Evolutionary conservation across 2,329 filamentous ascomycete species (phyloP).

Genomic region (Chrysoporthe cubensis): DNA sequence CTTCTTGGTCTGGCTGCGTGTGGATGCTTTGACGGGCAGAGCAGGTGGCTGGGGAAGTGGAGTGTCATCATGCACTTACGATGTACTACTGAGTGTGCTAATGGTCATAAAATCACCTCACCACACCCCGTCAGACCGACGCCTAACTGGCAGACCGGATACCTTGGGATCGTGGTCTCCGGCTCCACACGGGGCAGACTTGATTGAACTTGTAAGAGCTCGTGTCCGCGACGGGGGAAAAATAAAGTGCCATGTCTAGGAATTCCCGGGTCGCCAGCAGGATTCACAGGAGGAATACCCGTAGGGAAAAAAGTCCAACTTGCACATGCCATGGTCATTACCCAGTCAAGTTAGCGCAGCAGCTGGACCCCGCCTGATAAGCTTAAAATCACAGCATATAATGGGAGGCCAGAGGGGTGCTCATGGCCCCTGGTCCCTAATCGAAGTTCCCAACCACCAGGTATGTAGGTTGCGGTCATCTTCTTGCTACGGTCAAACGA

Average conservation of each 20-base stretch:
- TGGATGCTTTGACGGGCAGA: background rate
- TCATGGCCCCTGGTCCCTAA: background rate
- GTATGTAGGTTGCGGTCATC: background rate
- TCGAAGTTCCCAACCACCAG: background rate
- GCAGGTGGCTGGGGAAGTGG: slow-evolving; percentile 2
- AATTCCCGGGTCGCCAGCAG: too few relatives aligned
- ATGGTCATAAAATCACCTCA: background rate
- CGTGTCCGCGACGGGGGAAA: too few relatives aligned
- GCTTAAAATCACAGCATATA: slow-evolving; percentile 1
- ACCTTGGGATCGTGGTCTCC: too few relatives aligned
- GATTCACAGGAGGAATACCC: too few relatives aligned
- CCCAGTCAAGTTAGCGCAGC: background rate
- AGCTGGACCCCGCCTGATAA: slow-evolving; percentile 1
- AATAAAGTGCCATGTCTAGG: too few relatives aligned
- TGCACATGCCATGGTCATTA: background rate
- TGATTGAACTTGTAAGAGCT: too few relatives aligned
- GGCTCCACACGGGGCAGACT: too few relatives aligned
- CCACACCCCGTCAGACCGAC: too few relatives aligned
- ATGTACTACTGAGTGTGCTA: background rate
- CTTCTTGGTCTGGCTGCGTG: background rate
- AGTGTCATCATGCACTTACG: background rate
- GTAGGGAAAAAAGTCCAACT: background rate
- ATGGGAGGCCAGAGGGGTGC: background rate
- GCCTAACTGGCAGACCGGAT: too few relatives aligned
- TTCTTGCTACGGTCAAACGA: background rate